Percentiles rank a stretch among this genome's conserved stretches.
Conservation (phyloP, 2,329 filamentous ascomycete genomes). For the Pyrenochaeta sp. region DNA sequence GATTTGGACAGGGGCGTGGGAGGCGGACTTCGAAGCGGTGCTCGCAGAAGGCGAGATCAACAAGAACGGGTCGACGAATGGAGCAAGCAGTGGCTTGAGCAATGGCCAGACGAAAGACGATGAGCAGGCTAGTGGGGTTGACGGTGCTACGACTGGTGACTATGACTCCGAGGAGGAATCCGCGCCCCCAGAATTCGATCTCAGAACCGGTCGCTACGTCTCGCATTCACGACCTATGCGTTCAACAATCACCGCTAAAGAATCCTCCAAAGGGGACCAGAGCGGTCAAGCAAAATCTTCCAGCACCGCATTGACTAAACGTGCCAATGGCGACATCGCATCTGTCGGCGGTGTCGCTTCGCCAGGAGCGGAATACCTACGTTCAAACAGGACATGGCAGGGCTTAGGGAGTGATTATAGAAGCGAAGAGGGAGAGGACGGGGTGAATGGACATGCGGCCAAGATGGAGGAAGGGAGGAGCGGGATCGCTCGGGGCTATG, state of each 20-base stretch:
- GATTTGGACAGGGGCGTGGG: conserved; percentile 89
- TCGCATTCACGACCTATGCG: conserved; percentile 78
- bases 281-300: not conserved
- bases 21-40: conserved; percentile 80
- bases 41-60: conserved; percentile 46
- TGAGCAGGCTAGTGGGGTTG: conserved; percentile 16
- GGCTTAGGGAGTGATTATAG: conserved; percentile 88
- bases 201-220: conserved; percentile 85
- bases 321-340: conserved; percentile 75
- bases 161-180: conserved; percentile 76
- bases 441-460: conserved; percentile 60
- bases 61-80: conserved; percentile 10
- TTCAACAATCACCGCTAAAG: conserved; percentile 24
- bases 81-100: conserved; percentile 61
- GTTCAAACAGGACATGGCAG: conserved; percentile 86
- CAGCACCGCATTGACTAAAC: conserved; percentile 67
- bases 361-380: conserved; percentile 87
- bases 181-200: conserved; percentile 85
- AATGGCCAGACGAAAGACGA: conserved; percentile 46
- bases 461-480: conserved; percentile 84
- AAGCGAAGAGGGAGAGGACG: conserved; percentile 67
- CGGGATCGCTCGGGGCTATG: conserved; percentile 89
- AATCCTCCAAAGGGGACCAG: conserved; percentile 23
- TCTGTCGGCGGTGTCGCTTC: conserved; percentile 87
- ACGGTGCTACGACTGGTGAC: conserved; percentile 51